phyloP scores from a whole-genome alignment of 1,284 basidiomycete species.

The Boletellus deceptivus region DNA sequence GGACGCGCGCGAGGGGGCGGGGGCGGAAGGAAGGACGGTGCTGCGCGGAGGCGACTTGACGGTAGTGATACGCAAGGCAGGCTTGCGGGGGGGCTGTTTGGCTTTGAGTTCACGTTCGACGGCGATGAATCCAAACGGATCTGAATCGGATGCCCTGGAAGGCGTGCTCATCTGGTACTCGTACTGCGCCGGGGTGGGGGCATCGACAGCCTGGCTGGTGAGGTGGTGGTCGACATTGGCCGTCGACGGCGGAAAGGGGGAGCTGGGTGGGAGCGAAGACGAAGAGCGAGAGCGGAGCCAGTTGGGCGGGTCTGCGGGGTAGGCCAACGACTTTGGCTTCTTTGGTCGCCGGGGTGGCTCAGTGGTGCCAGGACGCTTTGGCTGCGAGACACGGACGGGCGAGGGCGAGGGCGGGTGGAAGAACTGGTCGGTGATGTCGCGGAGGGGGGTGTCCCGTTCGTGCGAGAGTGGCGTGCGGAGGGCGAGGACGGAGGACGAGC shows the following conservation, averaged over 20 bases:
- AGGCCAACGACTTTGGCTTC: slow-evolving; percentile 33
- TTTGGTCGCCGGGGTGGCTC: slow-evolving; percentile 34
- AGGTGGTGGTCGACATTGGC: slow-evolving; percentile 12
- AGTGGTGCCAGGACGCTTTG: slow-evolving; percentile 15
- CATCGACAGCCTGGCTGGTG: slow-evolving; percentile 2
- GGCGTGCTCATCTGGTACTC: slow-evolving; percentile 23
- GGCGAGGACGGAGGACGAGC: slow-evolving; percentile 16
- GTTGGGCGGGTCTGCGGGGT: slow-evolving; percentile 33
- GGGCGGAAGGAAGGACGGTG: slow-evolving; percentile 13
- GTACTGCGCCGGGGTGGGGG: slow-evolving; percentile 7
- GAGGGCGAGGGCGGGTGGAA: slow-evolving; percentile 35
- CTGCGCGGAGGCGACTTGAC: slow-evolving; percentile 27
- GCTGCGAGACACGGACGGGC: slow-evolving; percentile 26
- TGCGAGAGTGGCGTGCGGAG: slow-evolving; percentile 24
- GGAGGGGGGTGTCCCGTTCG: slow-evolving; percentile 24
- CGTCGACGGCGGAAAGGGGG: slow-evolving; percentile 31
- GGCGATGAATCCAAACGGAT: slow-evolving; percentile 46
- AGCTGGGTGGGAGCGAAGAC: slow-evolving; percentile 35
- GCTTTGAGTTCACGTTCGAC: slow-evolving; percentile 39
- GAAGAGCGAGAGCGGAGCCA: slow-evolving; percentile 25
- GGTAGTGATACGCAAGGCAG: slow-evolving; percentile 7
- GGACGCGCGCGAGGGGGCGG: slow-evolving; percentile 5
- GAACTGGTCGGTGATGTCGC: slow-evolving; percentile 35
- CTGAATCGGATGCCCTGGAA: slow-evolving; percentile 30
- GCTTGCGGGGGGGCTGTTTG: slow-evolving; percentile 16